Evolutionary conservation across 164 flowering plant genomes (phyloP).

Genomic region (Berberis vulgaris): DNA sequence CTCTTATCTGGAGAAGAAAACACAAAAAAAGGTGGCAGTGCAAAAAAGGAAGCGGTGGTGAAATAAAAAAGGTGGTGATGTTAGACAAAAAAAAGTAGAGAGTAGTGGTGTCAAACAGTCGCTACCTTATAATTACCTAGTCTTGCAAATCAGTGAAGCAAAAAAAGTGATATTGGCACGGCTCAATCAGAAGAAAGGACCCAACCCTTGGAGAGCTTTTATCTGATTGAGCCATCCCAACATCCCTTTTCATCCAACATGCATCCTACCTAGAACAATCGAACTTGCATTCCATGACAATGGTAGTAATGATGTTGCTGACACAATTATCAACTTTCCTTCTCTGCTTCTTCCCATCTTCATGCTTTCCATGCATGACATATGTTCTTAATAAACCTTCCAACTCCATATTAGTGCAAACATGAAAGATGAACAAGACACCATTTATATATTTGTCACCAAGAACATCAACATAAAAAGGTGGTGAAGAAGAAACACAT

Average conservation of each 20-base stretch:
- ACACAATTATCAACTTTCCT: too few species aligned
- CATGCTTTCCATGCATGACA: not conserved
- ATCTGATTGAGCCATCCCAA: constrained; percentile 67
- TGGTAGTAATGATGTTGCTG: not conserved
- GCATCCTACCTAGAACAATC: not conserved
- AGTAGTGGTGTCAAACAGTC: too few species aligned
- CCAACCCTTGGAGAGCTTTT: constrained; percentile 33
- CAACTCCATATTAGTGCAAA: too few species aligned
- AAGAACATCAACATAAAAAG: not conserved
- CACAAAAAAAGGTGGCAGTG: too few species aligned
- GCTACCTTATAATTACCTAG: too few species aligned
- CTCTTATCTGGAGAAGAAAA: too few species aligned
- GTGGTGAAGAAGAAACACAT: not conserved
- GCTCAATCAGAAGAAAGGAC: constrained; percentile 65
- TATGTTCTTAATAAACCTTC: too few species aligned
- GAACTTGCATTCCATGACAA: not conserved
- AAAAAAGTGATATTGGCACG: constrained; percentile 59
- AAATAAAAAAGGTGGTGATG: too few species aligned
- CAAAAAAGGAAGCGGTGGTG: too few species aligned
- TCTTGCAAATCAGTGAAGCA: not conserved
- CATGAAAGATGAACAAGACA: too few species aligned
- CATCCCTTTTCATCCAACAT: constrained; percentile 20
- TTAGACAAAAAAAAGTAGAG: too few species aligned
- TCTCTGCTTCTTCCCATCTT: not conserved
- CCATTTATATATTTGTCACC: too few species aligned